Percentiles rank a stretch among this genome's conserved stretches.
Evolutionary conservation across 2,329 filamentous ascomycete genomes (phyloP).

Genomic region (Colletotrichum tamarilloi): DNA sequence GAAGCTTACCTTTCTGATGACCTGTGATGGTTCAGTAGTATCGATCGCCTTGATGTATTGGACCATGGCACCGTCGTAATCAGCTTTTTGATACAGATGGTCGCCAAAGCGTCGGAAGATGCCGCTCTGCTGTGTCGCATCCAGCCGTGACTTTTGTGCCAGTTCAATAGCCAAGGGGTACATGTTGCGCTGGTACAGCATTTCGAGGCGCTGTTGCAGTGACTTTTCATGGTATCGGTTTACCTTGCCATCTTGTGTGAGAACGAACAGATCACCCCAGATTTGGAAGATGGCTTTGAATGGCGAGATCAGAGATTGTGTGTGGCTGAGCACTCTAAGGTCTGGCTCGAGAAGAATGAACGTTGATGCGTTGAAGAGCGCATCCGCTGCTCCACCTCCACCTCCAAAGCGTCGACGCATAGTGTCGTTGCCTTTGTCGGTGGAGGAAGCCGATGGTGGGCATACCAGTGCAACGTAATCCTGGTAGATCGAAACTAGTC

Average conservation of each 20-base stretch:
- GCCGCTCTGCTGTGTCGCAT: conserved; percentile 83
- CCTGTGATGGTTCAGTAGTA: conserved; percentile 94
- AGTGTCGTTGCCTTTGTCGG: conserved; percentile 66
- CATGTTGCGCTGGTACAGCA: conserved; percentile 93
- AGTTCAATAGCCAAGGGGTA: conserved; percentile 93
- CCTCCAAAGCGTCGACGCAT: conserved; percentile 79
- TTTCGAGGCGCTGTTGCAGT: conserved; percentile 89
- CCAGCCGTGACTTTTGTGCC: conserved; percentile 88
- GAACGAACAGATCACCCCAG: conserved; percentile 92
- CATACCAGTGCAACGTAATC: conserved; percentile 91
- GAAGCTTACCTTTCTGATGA: conserved; percentile 83
- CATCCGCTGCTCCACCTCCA: conserved; percentile 75
- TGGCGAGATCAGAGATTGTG: conserved; percentile 84
- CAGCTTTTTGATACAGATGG: conserved; percentile 91
- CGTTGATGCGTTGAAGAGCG: conserved; percentile 85
- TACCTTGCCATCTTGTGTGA: conserved; percentile 92
- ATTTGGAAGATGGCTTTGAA: conserved; percentile 84
- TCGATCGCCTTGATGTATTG: conserved; percentile 97
- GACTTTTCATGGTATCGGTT: conserved; percentile 91
- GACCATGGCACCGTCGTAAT: conserved; percentile 98
- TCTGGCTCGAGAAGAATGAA: conserved; percentile 95
- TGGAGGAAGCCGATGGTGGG: conserved; percentile 69
- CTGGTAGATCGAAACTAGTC: conserved; percentile 79
- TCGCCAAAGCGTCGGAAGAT: conserved; percentile 97
- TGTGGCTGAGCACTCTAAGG: conserved; percentile 88